A percentile compares a stretch with the other conserved stretches of the same genome.
Evolutionary conservation across 2,329 filamentous ascomycete genomes (phyloP).

Genomic region (Colletotrichum caudatum): DNA sequence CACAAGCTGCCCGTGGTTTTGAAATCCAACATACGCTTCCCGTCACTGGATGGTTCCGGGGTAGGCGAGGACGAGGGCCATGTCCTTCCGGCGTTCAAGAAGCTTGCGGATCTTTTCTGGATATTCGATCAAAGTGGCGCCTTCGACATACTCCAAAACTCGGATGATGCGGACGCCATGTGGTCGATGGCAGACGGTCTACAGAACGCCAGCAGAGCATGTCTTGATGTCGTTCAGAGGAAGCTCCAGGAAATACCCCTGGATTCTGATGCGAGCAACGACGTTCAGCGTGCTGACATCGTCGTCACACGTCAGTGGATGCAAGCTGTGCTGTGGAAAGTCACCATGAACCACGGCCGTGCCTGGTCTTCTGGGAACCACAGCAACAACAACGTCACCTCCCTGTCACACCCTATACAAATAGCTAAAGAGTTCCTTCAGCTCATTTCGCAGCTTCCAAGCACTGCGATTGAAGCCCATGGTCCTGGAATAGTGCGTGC

Average conservation of each 20-base stretch:
- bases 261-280: conserved; percentile 56
- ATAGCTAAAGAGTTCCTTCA: conserved; percentile 61
- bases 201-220: conserved; percentile 44
- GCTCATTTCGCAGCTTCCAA: conserved; percentile 57
- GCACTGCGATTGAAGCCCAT: conserved; percentile 61
- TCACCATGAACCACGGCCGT: conserved; percentile 51
- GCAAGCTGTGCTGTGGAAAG: conserved; percentile 61
- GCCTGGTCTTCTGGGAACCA: conserved; percentile 36
- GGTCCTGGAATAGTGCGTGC: conserved; percentile 56
- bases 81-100: conserved; percentile 62
- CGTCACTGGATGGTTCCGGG: conserved; percentile 49
- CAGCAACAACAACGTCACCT: conserved; percentile 39
- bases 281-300: conserved; percentile 62
- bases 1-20: conserved; percentile 62
- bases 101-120: conserved; percentile 62
- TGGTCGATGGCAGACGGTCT: conserved; percentile 45
- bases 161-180: conserved; percentile 49
- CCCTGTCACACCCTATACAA: conserved; percentile 52
- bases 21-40: conserved; percentile 54
- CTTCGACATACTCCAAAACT: conserved; percentile 59
- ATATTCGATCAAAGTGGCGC: conserved; percentile 62
- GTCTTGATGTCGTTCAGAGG: conserved; percentile 55
- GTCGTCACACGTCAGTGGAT: conserved; percentile 64
- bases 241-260: conserved; percentile 56
- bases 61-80: conserved; percentile 55